Conservation (phyloP, 2,329 filamentous ascomycete genomes). For the Trichoderma brevicompactum region DNA sequence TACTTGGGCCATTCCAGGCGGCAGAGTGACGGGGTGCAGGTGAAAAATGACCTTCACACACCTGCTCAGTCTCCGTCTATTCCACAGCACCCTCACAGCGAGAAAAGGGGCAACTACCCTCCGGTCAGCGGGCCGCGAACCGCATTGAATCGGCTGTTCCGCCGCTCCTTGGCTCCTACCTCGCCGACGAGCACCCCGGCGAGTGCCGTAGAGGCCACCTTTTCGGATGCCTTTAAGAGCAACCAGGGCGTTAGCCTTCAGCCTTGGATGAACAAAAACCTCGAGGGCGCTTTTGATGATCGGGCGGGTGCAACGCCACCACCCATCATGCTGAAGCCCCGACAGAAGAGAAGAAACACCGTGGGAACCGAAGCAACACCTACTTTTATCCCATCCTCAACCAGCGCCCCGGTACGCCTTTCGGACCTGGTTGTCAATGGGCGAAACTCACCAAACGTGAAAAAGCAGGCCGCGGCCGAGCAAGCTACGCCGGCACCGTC, state of each 20-base stretch:
- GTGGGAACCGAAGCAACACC: conserved; percentile 32
- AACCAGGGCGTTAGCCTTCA: conserved; percentile 39
- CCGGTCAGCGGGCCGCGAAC: conserved; percentile 51
- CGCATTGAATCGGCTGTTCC: conserved; percentile 56
- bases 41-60: conserved; percentile 35
- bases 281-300: conserved; percentile 50
- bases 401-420: conserved; percentile 27
- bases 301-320: conserved; percentile 58
- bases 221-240: conserved; percentile 32
- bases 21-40: conserved; percentile 42
- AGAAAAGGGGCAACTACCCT: conserved; percentile 53
- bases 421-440: conserved; percentile 13
- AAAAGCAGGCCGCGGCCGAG: conserved; percentile 11
- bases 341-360: conserved; percentile 39
- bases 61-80: conserved; percentile 35
- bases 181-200: conserved; percentile 29
- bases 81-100: conserved; percentile 32
- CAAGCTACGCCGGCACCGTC: conserved; percentile 29
- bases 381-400: conserved; percentile 31
- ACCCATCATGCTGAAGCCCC: conserved; percentile 56
- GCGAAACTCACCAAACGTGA: conserved; percentile 8
- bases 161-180: conserved; percentile 52
- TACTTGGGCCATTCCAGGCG: conserved; percentile 30
- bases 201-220: conserved; percentile 28
- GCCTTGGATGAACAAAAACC: conserved; percentile 46